phyloP scores from a whole-genome alignment of 1,284 basidiomycete species.

The Spongiforma sp. region DNA sequence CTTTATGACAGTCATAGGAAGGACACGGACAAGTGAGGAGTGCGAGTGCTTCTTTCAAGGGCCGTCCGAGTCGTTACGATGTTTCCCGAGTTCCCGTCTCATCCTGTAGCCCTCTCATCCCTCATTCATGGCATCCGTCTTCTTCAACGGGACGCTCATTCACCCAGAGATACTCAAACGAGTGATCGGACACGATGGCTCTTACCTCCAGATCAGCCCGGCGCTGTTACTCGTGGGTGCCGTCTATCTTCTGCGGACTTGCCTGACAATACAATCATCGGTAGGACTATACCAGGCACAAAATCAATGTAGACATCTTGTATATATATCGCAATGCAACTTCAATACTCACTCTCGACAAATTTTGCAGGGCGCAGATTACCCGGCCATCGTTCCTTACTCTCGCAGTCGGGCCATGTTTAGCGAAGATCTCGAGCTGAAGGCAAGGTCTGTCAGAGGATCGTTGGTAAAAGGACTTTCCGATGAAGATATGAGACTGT shows the following conservation, averaged over 20 bases:
- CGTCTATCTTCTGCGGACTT: too few relatives aligned
- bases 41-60: too few relatives aligned
- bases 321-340: background rate
- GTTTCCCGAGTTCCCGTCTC: background rate
- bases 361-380: conserved; percentile 66
- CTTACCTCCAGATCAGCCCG: conserved; percentile 60
- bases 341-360: conserved; percentile 6
- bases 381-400: conserved; percentile 79
- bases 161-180: conserved; percentile 70
- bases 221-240: conserved; percentile 51
- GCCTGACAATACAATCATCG: background rate
- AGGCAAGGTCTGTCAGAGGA: conserved; percentile 68
- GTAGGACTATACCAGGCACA: conserved; percentile 80
- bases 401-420: conserved; percentile 51
- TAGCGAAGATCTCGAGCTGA: conserved; percentile 46
- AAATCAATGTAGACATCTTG: conserved; percentile 54
- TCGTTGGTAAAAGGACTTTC: conserved; percentile 72
- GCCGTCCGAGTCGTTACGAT: too few relatives aligned
- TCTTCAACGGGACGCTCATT: conserved; percentile 88
- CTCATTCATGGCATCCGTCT: conserved; percentile 50
- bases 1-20: too few relatives aligned
- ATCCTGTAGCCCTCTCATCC: background rate
- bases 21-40: too few relatives aligned
- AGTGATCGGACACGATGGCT: conserved; percentile 64
- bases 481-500: conserved; percentile 55